Evolutionary conservation across 305 asterid species (phyloP).

Genomic region (Solanum hybrid): DNA sequence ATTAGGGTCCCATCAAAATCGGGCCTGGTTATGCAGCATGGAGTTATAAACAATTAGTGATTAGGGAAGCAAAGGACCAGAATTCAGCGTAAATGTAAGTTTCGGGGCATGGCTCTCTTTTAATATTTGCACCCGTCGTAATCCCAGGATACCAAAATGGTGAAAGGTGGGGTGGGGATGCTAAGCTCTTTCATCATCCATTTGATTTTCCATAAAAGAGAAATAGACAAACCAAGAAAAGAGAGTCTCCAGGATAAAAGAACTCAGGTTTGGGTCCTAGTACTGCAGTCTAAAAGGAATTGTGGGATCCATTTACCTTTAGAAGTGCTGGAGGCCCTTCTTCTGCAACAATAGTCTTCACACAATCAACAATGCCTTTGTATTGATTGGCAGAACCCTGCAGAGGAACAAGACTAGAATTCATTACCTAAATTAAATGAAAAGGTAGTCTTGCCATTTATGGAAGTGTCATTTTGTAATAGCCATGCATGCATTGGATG

Average conservation of each 20-base stretch:
- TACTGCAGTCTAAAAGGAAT: neutral
- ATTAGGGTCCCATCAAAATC: neutral
- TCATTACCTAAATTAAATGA: neutral
- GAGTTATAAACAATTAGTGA: neutral
- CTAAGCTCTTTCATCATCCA: neutral
- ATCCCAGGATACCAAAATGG: neutral
- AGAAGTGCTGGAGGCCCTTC: constrained; percentile 81
- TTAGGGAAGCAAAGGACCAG: neutral
- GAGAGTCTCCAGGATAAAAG: neutral
- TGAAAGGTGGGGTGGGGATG: neutral
- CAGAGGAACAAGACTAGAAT: constrained; percentile 11
- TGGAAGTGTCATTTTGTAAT: neutral
- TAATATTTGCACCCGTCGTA: neutral
- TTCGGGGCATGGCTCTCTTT: neutral
- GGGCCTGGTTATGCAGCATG: neutral
- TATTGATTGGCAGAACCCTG: constrained; percentile 91
- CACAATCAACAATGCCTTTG: constrained; percentile 66
- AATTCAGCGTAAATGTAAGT: neutral
- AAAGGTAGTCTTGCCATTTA: neutral
- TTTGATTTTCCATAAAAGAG: neutral
- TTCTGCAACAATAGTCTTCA: constrained; percentile 72
- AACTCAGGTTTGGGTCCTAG: neutral
- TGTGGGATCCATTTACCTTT: constrained; percentile 38
- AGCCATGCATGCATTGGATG: neutral
- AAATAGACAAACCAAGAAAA: neutral